phyloP scores from a whole-genome alignment of 164 flowering plant genomes.

The Macadamia integrifolia region DNA sequence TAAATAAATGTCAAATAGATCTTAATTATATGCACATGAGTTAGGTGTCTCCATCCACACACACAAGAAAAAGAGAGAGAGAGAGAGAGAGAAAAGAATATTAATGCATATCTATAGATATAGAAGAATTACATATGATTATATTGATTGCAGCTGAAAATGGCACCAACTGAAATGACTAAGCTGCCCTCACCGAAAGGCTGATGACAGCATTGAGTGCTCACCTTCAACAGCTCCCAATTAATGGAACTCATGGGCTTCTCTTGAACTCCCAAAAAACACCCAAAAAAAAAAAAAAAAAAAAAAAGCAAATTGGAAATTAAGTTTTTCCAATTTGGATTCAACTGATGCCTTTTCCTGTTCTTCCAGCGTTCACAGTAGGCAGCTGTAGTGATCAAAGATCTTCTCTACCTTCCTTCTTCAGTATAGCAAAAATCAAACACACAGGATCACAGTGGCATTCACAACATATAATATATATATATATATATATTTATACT shows the following conservation, averaged over 20 bases:
- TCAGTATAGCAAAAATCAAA: neutral
- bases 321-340: neutral
- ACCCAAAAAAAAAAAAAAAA: neutral
- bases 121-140: conserved; percentile 17
- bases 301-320: neutral
- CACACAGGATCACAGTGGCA: neutral
- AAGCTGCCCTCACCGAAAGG: conserved; percentile 2
- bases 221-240: conserved; percentile 8
- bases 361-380: neutral
- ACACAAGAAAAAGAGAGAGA: neutral
- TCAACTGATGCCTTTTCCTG: neutral
- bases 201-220: conserved; percentile 5
- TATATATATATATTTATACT: too few relatives aligned
- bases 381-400: neutral
- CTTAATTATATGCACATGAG: too few relatives aligned
- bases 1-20: too few relatives aligned
- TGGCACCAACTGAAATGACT: neutral
- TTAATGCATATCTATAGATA: conserved; percentile 4
- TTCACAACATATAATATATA: too few relatives aligned
- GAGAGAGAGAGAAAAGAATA: neutral
- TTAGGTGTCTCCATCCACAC: too few relatives aligned
- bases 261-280: conserved; percentile 21
- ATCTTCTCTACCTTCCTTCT: neutral
- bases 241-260: conserved; percentile 48
- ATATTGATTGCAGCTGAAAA: conserved; percentile 20